Conservation (phyloP, 2,329 filamentous ascomycete species). For the Dothideomycetes sp. region DNA sequence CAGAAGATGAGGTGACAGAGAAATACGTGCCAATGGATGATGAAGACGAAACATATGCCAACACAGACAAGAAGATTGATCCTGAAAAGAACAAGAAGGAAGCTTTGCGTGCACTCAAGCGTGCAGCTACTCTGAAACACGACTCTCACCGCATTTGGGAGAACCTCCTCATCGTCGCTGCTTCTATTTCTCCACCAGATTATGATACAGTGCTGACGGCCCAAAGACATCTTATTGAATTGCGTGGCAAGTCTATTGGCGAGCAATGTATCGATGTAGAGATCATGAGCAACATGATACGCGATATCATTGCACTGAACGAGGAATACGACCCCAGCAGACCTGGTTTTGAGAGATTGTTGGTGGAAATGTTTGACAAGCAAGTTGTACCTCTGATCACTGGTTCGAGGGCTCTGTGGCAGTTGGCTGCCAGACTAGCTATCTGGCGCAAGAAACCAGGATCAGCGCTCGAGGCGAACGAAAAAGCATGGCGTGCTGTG, state of each 20-base stretch:
- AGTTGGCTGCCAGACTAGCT: conserved; percentile 60
- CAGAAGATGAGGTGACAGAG: conserved; percentile 7
- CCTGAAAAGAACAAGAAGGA: conserved; percentile 59
- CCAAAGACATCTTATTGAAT: conserved; percentile 63
- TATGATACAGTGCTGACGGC: conserved; percentile 68
- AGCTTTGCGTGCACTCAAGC: conserved; percentile 75
- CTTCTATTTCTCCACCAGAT: conserved; percentile 65
- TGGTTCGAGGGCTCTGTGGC: conserved; percentile 65
- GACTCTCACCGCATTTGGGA: conserved; percentile 94
- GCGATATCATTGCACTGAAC: conserved; percentile 53
- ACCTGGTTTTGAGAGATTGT: conserved; percentile 48
- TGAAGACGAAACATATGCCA: conserved; percentile 25
- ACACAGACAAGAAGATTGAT: conserved; percentile 18
- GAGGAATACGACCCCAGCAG: conserved; percentile 34
- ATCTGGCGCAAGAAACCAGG: conserved; percentile 62
- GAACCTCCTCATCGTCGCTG: conserved; percentile 81
- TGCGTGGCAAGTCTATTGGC: conserved; percentile 56
- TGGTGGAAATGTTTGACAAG: conserved; percentile 65
- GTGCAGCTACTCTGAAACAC: conserved; percentile 72
- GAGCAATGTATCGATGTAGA: conserved; percentile 71
- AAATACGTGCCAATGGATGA: conserved; percentile 20
- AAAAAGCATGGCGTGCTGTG: conserved; percentile 79
- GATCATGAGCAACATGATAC: conserved; percentile 62
- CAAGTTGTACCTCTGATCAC: conserved; percentile 78
- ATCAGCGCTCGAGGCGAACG: conserved; percentile 70